Evolutionary conservation across 2,329 filamentous ascomycete species (phyloP), one percentile per base, ranked within the genome.

Genomic region (Didymella glomerata): DNA sequence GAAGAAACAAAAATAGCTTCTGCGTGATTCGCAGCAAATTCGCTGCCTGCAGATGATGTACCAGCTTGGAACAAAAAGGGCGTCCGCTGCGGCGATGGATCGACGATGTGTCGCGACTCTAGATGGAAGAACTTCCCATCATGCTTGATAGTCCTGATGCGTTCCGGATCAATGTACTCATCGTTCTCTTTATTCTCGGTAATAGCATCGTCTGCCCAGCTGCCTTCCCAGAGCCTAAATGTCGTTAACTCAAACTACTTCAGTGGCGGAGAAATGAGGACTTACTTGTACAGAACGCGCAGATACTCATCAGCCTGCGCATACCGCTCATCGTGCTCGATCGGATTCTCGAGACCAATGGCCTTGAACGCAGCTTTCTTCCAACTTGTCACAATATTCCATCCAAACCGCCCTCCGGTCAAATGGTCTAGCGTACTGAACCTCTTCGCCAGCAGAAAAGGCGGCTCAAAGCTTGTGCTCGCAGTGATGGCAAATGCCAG

Each of bases 311-410:
- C 32, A n/a, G 32, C 32, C 32, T 36, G 66, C 62, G 20, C 86
- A 57, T 88, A 85, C 0, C 85, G 86, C 1, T 36, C 32, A n/a
- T 36, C 32, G 7, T 36, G 32, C 32, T 36, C 32, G 16, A 36
- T 36, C 2, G 32, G 32, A 6, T 36, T n/a, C n/a, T 36, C 32
- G 3, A 36, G 16, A n/a, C 32, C 32, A n/a, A 36, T 36, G 2
- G 32, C 32, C 32, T 36, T 36, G 32, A 36, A 36, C 16, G 32
- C 32, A 18, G 32, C 32, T 36, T 36, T 36, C 14, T 36, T 36
- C 32, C 32, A 36, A n/a, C 32, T 36, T n/a, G 32, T 36, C 32
- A 36, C 32, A 11, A 36, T 36, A 11, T 36, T 36, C 32, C 32
- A 36, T 6, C 32, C 32, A n/a, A 36, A 36, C 32, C 32, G 4